These are phyloP conservation scores for Trichocladium uniseriatum DNA, from an alignment of 495 filamentous ascomycete species.

Conservation along the genomic window DNA sequence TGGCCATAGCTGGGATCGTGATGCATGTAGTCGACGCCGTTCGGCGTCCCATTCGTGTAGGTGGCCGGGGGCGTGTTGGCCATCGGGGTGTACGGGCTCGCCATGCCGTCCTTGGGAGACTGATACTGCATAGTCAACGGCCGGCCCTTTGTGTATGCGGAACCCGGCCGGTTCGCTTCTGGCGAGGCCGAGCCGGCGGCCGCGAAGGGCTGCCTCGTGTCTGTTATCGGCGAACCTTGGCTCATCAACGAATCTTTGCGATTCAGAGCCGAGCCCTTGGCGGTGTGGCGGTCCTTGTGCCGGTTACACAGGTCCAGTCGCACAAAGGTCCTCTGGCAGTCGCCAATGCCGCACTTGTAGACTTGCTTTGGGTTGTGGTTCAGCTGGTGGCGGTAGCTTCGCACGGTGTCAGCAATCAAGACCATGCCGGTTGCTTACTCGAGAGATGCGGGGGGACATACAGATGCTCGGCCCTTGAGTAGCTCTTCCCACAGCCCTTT, in stretches of 20 bases:
- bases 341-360: constrained; percentile 88
- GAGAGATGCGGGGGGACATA: constrained; percentile 30
- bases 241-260: constrained; percentile 71
- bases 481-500: constrained; percentile 87
- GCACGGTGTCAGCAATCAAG: constrained; percentile 16
- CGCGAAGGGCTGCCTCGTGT: constrained; percentile 36
- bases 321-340: constrained; percentile 85
- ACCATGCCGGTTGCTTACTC: background rate
- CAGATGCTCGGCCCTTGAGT: constrained; percentile 92
- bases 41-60: constrained; percentile 31
- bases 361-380: constrained; percentile 97
- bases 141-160: constrained; percentile 35
- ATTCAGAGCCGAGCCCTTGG: constrained; percentile 86
- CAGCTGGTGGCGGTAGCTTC: constrained; percentile 75
- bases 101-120: constrained; percentile 40
- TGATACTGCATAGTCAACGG: constrained; percentile 43
- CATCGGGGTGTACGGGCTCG: constrained; percentile 41
- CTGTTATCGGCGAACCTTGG: constrained; percentile 44
- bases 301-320: constrained; percentile 89
- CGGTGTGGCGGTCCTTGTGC: constrained; percentile 93
- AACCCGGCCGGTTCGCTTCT: constrained; percentile 39
- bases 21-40: constrained; percentile 38
- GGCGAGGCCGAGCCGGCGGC: constrained; percentile 40
- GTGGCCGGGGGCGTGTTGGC: constrained; percentile 38
- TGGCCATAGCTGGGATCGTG: constrained; percentile 34